Evolutionary conservation across 257 asterid species (phyloP), one percentile per base, ranked within the genome.

Genomic region (Rubia yunnanensis): DNA sequence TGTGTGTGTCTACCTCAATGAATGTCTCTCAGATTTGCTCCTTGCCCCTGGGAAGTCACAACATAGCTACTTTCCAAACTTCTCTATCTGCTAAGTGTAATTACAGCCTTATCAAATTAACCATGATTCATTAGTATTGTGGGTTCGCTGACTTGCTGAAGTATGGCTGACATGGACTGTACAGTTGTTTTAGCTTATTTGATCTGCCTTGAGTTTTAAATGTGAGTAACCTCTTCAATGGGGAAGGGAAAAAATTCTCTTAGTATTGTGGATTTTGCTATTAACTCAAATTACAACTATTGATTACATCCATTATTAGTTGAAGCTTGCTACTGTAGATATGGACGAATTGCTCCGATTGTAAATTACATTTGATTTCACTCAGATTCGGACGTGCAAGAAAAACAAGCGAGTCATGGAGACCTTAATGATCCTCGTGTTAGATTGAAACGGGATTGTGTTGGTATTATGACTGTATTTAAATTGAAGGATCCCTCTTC

Each of bases 381-480:
- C 41, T 77, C 81, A 80, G 87, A 72, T 73, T 50, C 60, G 54
- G 65, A 63, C 74, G 39, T 11, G 75, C 77, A 77, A 75, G 76
- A 69, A 70, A 67, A 46, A 62, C 71, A 14, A 74, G 57, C 24
- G 49, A 91, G 79, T 64, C 80, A 24, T 58, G 95, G 94, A 71
- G 94, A 87, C 77, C 84, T 87, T 61, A 80, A 83, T 59, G 96
- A 89, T 73, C 96, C 95, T 71, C 80, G 85, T 60, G 83, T 83
- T 30, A 84, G 97, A 81, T 79, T 92, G 61, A 92, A 89, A 80
- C 99, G 99, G 66, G 96, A 92, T 66, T 92, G 97, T 71, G 96
- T 89, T 60, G 97, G 99, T 72, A 78, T 72, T 52, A 83, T 92
- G 95, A 90, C 95, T 50, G 94, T 85, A 68, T 92, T 89, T 68